Base-by-base conservation (phyloP, 2,329 filamentous ascomycete genomes). In the Hysterium pulicare region DNA sequence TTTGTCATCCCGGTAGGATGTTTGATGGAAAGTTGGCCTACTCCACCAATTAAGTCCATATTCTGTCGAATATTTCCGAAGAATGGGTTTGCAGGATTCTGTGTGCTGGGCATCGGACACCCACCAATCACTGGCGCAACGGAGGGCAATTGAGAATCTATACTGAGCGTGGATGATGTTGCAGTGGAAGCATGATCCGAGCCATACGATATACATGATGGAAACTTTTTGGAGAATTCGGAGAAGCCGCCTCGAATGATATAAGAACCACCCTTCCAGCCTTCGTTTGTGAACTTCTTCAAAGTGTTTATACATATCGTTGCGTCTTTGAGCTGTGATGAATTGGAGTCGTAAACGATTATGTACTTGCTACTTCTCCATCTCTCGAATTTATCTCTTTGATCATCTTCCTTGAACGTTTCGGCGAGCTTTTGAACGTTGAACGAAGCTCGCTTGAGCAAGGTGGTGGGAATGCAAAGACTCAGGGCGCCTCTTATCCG, bases 41-140 rank as follows among this genome's bases (percentile, higher is more conserved):
- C 91, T 16, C 93, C 93, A 52, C 89, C 90, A 23, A 94, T 85
- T 15, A 98, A 74, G 59, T 97, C 93, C 81, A 94, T 91, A 50
- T 97, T 95, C 64, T 97, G 93, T 33, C 93, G 83, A 55, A 98
- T 97, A 51, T 96, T 97, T 47, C 83, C 83, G 65, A 97, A 97
- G 71, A 98, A 97, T 0, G 91, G 90, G 55, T 94, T 95, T 0
- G 82, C 77, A 1, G 81, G 79, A 46, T 82, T 82, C 50, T 81
- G 77, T 0, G 80, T 76, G 30, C 73, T 72, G 1, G 93, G 93
- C 63, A 97, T 82, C 45, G 82, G 79, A 49, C 95, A 95, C 5
- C 91, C 91, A 44, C 91, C 93, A 44, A 90, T 86, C n/a, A 95
- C 86, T 1, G 87, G 87, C 1, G 84, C 79, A 30, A 89, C 73